Evolutionary conservation across 108 stramenopile species (phyloP).

Genomic region (Fragilaria radians): DNA sequence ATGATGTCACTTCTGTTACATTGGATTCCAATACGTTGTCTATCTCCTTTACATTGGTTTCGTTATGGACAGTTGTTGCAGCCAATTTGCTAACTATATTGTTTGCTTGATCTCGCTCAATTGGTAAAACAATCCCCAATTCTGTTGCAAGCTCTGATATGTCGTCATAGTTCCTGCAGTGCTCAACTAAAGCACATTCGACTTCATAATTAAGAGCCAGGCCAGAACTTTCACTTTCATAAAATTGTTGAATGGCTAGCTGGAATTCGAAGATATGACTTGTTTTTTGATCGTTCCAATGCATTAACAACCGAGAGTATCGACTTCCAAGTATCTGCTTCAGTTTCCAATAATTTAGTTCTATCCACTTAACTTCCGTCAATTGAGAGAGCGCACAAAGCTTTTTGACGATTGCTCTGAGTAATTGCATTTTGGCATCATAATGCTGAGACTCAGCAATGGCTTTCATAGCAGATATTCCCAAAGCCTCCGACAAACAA

Average conservation of each 20-base stretch:
- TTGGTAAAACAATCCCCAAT: not conserved
- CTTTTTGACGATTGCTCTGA: conserved; percentile 52
- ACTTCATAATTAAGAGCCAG: conserved; percentile 31
- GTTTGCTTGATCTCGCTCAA: not conserved
- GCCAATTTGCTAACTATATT: too few relatives aligned
- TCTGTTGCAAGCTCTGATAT: not conserved
- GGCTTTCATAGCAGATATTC: conserved; percentile 54
- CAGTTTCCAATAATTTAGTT: conserved; percentile 53
- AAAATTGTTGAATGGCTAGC: conserved; percentile 51
- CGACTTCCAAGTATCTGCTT: conserved; percentile 52
- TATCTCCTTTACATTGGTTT: too few relatives aligned
- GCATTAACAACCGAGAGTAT: conserved; percentile 59
- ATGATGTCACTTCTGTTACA: too few relatives aligned
- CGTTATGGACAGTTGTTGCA: too few relatives aligned
- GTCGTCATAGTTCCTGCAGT: not conserved
- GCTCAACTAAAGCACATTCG: not conserved
- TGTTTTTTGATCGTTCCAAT: conserved; percentile 59
- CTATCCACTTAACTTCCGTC: conserved; percentile 36
- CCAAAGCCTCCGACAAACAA: conserved; percentile 55
- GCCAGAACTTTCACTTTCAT: conserved; percentile 22
- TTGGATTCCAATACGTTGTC: too few relatives aligned
- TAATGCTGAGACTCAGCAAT: conserved; percentile 28
- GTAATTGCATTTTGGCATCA: conserved; percentile 41
- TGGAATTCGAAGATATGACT: conserved; percentile 49
- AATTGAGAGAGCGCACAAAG: conserved; percentile 32